Evolutionary conservation across 495 filamentous ascomycete species (phyloP).

Genomic region (Talaromyces borbonicus): DNA sequence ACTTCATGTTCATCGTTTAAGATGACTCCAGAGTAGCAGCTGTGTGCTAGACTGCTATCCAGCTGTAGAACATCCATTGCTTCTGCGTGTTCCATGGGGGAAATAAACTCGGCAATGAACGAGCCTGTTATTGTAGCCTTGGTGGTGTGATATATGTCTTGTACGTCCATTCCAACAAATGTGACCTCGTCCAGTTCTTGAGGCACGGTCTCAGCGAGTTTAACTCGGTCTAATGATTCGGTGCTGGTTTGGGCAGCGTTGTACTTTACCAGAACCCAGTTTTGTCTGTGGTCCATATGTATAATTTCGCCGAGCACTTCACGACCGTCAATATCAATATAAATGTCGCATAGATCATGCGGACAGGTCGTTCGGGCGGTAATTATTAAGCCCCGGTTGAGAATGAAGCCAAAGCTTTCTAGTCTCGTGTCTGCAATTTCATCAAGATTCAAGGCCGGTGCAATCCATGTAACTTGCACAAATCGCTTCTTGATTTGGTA

Average conservation of each 20-base stretch:
- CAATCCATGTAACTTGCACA: constrained; percentile 5
- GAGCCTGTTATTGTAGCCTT: constrained; percentile 1
- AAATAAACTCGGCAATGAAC: constrained; percentile 2
- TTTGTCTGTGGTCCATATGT: constrained; percentile 4
- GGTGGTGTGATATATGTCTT: neutral
- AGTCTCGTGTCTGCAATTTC: neutral
- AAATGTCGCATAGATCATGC: constrained; percentile 5
- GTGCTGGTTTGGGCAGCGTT: constrained; percentile 1
- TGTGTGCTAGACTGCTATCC: neutral
- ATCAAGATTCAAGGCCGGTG: neutral
- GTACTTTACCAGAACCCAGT: constrained; percentile 3
- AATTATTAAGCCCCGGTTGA: neutral
- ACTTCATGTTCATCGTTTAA: neutral
- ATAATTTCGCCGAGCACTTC: constrained; percentile 1
- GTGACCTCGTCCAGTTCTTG: constrained; percentile 2
- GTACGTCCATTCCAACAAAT: neutral
- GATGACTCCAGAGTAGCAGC: neutral
- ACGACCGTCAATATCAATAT: constrained; percentile 5
- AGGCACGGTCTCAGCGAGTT: constrained; percentile 1
- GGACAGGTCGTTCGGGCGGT: neutral
- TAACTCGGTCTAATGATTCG: neutral
- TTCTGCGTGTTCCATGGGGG: constrained; percentile 1
- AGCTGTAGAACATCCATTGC: constrained; percentile 2
- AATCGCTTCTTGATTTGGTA: constrained; percentile 2
- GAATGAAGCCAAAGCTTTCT: constrained; percentile 4